Evolutionary conservation across 345 rosid genomes (phyloP).

Genomic region (Pugionium cornutum): DNA sequence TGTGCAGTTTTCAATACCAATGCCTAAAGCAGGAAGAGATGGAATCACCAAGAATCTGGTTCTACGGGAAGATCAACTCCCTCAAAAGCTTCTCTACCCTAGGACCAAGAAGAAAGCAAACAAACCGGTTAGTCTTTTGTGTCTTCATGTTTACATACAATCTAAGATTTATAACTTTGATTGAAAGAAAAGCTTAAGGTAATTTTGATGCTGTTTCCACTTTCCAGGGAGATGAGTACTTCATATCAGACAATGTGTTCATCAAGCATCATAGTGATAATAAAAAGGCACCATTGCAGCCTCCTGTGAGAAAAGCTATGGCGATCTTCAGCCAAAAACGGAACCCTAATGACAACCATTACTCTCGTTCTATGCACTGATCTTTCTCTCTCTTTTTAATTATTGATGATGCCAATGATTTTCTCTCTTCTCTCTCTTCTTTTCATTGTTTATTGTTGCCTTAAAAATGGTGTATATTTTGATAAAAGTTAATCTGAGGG

Average conservation of each 20-base stretch:
- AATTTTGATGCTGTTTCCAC: background rate
- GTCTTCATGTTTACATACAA: background rate
- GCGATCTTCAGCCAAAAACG: slow-evolving; percentile 83
- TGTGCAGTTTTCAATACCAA: slow-evolving; percentile 78
- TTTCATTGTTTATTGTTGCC: background rate
- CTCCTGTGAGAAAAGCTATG: slow-evolving; percentile 82
- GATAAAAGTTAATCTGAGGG: too few species aligned
- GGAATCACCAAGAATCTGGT: slow-evolving; percentile 74
- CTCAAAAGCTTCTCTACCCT: slow-evolving; percentile 79
- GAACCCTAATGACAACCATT: slow-evolving; percentile 96
- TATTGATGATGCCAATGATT: too few species aligned
- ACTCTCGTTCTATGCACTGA: slow-evolving; percentile 61
- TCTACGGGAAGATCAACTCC: slow-evolving; percentile 93
- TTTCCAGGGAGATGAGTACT: slow-evolving; percentile 67
- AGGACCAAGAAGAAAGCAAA: slow-evolving; percentile 75
- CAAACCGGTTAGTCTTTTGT: slow-evolving; percentile 50
- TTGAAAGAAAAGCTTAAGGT: background rate
- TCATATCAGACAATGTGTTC: slow-evolving; percentile 58
- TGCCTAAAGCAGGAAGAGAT: slow-evolving; percentile 93
- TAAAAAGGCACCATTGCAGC: slow-evolving; percentile 63
- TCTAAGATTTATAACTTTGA: background rate
- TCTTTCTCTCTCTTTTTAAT: background rate
- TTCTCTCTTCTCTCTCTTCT: too few species aligned
- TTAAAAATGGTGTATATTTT: too few species aligned
- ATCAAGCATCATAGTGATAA: slow-evolving; percentile 53